Evolutionary conservation across 805 yeast genomes (phyloP).

Genomic region (Deakozyma indianensis): DNA sequence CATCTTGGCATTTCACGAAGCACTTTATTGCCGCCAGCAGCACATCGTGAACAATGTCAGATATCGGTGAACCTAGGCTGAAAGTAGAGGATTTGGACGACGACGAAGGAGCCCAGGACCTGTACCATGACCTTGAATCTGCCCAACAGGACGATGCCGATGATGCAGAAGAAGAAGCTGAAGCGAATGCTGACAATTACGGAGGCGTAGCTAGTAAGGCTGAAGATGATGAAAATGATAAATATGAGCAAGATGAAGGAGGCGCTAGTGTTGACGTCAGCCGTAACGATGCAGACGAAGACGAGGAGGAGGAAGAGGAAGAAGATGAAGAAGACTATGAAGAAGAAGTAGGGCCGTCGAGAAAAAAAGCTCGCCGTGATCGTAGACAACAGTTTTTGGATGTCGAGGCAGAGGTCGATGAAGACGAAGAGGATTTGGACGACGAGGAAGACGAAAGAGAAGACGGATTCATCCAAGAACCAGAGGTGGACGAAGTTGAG

Average conservation of each 20-base stretch:
- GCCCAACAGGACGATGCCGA: neutral
- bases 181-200: neutral
- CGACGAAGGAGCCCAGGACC: neutral
- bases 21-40: too few species aligned
- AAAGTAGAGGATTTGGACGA: neutral
- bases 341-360: constrained; percentile 26
- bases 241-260: constrained; percentile 43
- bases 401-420: constrained; percentile 98
- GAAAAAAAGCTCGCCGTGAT: constrained; percentile 27
- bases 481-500: constrained; percentile 39
- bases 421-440: constrained; percentile 85
- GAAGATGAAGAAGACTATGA: constrained; percentile 46
- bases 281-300: constrained; percentile 29
- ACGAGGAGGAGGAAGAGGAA: constrained; percentile 15
- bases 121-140: neutral
- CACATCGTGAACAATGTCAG: too few species aligned
- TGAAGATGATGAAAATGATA: constrained; percentile 27
- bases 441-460: constrained; percentile 93
- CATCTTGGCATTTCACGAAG: too few species aligned
- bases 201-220: constrained; percentile 12
- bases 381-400: constrained; percentile 77
- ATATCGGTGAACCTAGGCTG: neutral
- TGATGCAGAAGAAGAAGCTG: constrained; percentile 9
- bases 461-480: constrained; percentile 41
- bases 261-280: constrained; percentile 32